Base-by-base conservation (phyloP, 164 flowering plant genomes). In the Vitis rupestris region DNA sequence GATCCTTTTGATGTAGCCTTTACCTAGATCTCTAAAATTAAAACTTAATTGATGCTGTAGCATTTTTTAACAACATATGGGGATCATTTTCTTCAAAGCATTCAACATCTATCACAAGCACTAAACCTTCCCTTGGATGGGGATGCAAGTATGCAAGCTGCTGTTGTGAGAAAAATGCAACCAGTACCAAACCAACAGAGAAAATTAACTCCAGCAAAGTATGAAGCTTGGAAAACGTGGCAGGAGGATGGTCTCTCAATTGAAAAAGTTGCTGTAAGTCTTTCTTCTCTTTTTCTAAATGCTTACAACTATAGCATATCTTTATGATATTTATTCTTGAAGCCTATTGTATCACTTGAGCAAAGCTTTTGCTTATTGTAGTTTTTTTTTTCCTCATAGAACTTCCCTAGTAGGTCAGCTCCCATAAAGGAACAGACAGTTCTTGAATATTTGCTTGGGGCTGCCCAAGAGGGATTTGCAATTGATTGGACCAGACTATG, bases 141-240 rank as follows among this genome's bases (percentile, higher is more conserved):
- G 59, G 80, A 68, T 51, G 75, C 64, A 68, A 71, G 13, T 9
- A 6, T 61, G 19, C 84, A 79, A 70, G 49, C 70, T 65, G 37
- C 74, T 11, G 7, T 16, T 29, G n/a, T 61, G 4, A 64, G 65
- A 61, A 82, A 76, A 55, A 60, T 70, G 17, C 14, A 19, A 60
- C 17, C 77, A 27, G 58, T 59, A 27, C 67, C 81, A 65, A 82
- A 30, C 31, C 65, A 65, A 5, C 73, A 68, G 57, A 74, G 68
- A 65, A 79, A 77, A 27, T 50, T 84, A 50, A 49, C 81, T 16
- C 81, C 87, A 10, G 87, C 89, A 8, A 87, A 85, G 77, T 76
- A 75, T 62, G 85, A 82, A 60, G 89, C 91, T 31, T 87, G 91
- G 91, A 85, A 76, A 70, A 81, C 77, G 89, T 87, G 89, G 89